These are phyloP conservation scores for Oenanthe javanica DNA, from an alignment of 140 eudicot species.

Conservation along the genomic window DNA sequence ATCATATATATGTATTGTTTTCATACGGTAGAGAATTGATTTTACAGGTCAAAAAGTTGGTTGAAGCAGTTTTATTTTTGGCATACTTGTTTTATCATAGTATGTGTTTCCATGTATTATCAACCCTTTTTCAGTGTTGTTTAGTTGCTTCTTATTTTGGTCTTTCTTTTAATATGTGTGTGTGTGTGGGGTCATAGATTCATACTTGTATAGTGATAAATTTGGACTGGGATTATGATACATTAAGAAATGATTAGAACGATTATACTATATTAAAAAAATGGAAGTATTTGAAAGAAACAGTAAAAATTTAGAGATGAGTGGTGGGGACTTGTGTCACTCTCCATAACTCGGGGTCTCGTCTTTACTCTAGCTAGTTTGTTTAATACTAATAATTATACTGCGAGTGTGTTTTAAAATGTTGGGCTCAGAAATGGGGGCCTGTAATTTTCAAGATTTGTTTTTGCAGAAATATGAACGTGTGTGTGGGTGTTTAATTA, in stretches of 20 bases:
- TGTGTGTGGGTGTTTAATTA: background rate
- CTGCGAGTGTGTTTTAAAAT: background rate
- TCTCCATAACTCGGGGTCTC: conserved; percentile 11
- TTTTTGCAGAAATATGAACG: conserved; percentile 10
- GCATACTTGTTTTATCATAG: background rate
- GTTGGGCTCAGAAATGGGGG: conserved; percentile 5
- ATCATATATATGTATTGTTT: background rate
- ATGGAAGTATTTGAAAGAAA: background rate
- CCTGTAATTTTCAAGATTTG: conserved; percentile 10
- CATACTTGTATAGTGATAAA: background rate
- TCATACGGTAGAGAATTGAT: background rate
- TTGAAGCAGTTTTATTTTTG: background rate
- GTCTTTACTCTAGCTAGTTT: conserved; percentile 5
- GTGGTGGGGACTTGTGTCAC: conserved; percentile 7
- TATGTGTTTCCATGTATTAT: background rate
- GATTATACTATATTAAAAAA: background rate
- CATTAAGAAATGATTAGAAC: background rate
- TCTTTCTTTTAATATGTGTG: background rate
- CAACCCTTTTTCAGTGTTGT: background rate
- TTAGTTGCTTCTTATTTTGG: background rate
- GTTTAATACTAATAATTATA: background rate
- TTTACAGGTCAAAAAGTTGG: background rate
- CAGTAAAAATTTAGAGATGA: no score
- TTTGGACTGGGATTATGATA: background rate
- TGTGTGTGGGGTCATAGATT: no score